Evolutionary conservation across 768 basidiomycete genomes (phyloP).

Genomic region (Pleurotus pulmonarius): DNA sequence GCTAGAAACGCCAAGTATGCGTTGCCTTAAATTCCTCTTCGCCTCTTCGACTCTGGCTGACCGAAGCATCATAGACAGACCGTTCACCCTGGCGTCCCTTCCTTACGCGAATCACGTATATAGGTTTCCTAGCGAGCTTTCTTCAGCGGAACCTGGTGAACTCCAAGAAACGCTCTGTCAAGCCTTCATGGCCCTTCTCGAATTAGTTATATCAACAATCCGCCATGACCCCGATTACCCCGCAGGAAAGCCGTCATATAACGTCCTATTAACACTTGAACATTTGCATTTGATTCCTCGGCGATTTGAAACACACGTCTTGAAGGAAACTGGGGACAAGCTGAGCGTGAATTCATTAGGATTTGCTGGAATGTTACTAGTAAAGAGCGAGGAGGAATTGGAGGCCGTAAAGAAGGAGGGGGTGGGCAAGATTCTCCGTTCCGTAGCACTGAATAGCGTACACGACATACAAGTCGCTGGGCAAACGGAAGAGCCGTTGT

Average conservation of each 20-base stretch:
- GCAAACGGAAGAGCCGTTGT: slow-evolving; percentile 32
- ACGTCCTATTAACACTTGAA: slow-evolving; percentile 74
- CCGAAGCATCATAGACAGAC: slow-evolving; percentile 46
- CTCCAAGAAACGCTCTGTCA: slow-evolving; percentile 50
- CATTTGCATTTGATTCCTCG: slow-evolving; percentile 89
- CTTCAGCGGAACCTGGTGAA: slow-evolving; percentile 32
- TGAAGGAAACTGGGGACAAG: slow-evolving; percentile 48
- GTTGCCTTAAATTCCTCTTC: not conserved
- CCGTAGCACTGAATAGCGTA: slow-evolving; percentile 63
- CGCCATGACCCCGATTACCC: slow-evolving; percentile 65
- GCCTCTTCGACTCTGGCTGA: not conserved
- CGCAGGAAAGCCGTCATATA: slow-evolving; percentile 70
- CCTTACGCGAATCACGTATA: slow-evolving; percentile 82
- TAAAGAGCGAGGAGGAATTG: slow-evolving; percentile 77
- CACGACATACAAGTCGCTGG: slow-evolving; percentile 63
- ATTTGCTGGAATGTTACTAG: slow-evolving; percentile 86
- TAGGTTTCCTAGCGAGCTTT: slow-evolving; percentile 49
- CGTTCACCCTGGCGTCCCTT: slow-evolving; percentile 63
- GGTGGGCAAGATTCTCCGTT: slow-evolving; percentile 56
- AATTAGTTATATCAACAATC: slow-evolving; percentile 70
- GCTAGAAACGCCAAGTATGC: slow-evolving; percentile 56
- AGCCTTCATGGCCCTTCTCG: slow-evolving; percentile 71
- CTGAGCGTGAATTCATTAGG: slow-evolving; percentile 84
- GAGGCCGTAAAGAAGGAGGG: slow-evolving; percentile 63
- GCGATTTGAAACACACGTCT: slow-evolving; percentile 51